Conservation (phyloP, 768 basidiomycete species). For the Xerocomellus dryophilus region DNA sequence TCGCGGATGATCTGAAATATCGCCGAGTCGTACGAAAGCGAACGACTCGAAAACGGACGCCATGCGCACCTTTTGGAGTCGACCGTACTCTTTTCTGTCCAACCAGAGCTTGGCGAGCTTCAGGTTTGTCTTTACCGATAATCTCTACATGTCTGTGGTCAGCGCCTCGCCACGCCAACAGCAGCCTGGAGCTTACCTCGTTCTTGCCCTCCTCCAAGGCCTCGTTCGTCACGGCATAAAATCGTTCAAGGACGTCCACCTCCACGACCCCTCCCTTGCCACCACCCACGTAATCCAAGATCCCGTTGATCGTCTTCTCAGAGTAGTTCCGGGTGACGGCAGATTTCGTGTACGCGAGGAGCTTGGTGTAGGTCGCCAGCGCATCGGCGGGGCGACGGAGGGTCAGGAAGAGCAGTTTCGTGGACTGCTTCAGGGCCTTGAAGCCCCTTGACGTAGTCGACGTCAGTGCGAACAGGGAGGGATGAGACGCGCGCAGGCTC, state of each 20-base stretch:
- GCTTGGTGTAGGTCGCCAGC: conserved; percentile 76
- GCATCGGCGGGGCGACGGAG: conserved; percentile 82
- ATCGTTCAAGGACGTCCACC: conserved; percentile 86
- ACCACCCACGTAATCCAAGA: conserved; percentile 96
- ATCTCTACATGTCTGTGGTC: conserved; percentile 50
- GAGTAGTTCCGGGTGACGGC: conserved; percentile 95
- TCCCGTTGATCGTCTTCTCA: conserved; percentile 98
- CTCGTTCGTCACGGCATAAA: conserved; percentile 90
- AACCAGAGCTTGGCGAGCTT: conserved; percentile 98
- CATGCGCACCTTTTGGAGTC: conserved; percentile 68
- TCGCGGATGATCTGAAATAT: conserved; percentile 66
- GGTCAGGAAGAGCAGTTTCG: conserved; percentile 84
- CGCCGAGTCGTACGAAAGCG: not conserved
- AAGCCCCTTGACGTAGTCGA: conserved; percentile 70
- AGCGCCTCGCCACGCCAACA: not conserved
- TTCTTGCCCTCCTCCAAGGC: conserved; percentile 94
- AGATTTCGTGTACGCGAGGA: conserved; percentile 92
- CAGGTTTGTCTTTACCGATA: conserved; percentile 93
- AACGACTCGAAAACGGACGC: not conserved
- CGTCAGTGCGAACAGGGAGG: not conserved
- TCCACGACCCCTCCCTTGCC: conserved; percentile 74
- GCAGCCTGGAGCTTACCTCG: conserved; percentile 55
- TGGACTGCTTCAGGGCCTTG: conserved; percentile 97
- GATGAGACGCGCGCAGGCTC: conserved; percentile 20
- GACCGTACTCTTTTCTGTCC: conserved; percentile 85